phyloP scores from a whole-genome alignment of 352 stramenopile species.

The Chrysophaeum taylorii region DNA sequence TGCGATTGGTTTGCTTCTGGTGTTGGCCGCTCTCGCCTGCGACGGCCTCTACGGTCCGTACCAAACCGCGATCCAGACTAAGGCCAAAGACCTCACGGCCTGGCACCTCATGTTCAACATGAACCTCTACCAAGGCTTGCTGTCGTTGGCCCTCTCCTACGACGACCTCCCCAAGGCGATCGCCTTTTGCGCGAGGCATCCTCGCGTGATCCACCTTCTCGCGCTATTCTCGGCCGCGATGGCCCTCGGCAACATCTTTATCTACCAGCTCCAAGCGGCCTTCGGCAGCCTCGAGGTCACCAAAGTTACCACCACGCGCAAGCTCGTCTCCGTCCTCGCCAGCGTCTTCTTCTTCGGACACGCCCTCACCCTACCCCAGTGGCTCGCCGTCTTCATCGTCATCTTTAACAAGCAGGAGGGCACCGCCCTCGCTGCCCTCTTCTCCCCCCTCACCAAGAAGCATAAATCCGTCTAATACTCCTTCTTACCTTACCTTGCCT shows the following conservation, averaged over 20 bases:
- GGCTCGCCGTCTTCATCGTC: background rate
- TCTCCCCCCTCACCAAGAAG: too few relatives aligned
- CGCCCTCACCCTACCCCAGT: background rate
- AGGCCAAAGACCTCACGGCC: background rate
- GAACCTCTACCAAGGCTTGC: background rate
- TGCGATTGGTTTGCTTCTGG: background rate
- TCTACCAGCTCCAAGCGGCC: constrained; percentile 1
- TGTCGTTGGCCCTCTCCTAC: background rate
- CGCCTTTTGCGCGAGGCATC: background rate
- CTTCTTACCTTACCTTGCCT: too few relatives aligned
- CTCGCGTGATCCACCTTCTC: background rate
- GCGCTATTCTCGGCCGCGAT: background rate
- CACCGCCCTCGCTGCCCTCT: background rate
- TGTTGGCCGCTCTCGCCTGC: background rate
- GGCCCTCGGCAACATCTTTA: constrained; percentile 9
- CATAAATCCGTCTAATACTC: too few relatives aligned
- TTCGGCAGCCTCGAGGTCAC: background rate
- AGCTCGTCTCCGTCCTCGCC: background rate
- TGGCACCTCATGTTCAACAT: constrained; percentile 4
- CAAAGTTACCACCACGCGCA: background rate
- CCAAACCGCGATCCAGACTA: background rate
- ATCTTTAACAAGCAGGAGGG: background rate
- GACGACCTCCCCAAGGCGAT: background rate
- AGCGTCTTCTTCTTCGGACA: background rate
- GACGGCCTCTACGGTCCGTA: background rate